Percentiles rank a stretch among this genome's conserved stretches.
phyloP scores from a whole-genome alignment of 805 yeast species.

The Hemisphaericaspora nanyangensis region DNA sequence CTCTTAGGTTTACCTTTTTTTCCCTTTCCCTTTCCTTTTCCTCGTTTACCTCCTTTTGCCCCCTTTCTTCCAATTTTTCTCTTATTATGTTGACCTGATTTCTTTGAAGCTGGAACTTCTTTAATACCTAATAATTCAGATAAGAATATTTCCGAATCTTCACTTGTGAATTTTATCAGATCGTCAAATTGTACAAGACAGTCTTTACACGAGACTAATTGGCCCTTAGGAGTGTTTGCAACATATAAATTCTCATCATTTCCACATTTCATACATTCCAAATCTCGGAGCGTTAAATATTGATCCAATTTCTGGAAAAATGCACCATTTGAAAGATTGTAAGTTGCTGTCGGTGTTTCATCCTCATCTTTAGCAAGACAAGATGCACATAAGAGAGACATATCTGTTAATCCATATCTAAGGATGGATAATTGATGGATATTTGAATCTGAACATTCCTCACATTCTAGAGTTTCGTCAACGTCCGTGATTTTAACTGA shows the following conservation, averaged over 20 bases:
- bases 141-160: constrained; percentile 45
- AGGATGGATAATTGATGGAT: constrained; percentile 50
- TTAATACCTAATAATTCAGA: constrained; percentile 46
- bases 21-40: constrained; percentile 10
- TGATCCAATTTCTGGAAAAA: constrained; percentile 45
- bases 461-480: constrained; percentile 49
- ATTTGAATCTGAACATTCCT: constrained; percentile 51
- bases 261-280: constrained; percentile 45
- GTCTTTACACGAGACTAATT: constrained; percentile 37
- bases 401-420: constrained; percentile 53
- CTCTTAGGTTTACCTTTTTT: constrained; percentile 14
- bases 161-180: constrained; percentile 32
- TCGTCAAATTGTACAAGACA: constrained; percentile 33
- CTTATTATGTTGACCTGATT: constrained; percentile 26
- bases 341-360: constrained; percentile 47
- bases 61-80: constrained; percentile 28
- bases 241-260: constrained; percentile 40
- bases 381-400: constrained; percentile 44
- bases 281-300: constrained; percentile 48
- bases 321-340: constrained; percentile 53
- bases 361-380: constrained; percentile 39
- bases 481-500: constrained; percentile 29
- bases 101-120: constrained; percentile 25
- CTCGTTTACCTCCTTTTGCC: constrained; percentile 10
- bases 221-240: constrained; percentile 9